Conservation (phyloP, 345 rosid genomes). For the Cardamine resedifolia region DNA sequence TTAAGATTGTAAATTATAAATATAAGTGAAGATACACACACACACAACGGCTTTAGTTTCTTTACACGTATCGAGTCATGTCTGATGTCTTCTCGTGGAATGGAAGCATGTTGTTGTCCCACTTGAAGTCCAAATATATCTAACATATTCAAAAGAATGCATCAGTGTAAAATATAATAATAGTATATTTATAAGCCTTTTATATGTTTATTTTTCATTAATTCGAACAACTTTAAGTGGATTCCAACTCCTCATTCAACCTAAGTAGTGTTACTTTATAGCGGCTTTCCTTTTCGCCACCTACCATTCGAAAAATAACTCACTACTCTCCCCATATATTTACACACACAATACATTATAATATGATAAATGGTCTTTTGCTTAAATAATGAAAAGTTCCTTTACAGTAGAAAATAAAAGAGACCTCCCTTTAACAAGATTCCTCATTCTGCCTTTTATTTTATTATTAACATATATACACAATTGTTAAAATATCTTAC, state of each 20-base stretch:
- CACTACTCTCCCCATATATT: neutral
- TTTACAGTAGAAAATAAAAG: conserved; percentile 36
- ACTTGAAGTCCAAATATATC: conserved; percentile 48
- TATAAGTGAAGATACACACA: conserved; percentile 31
- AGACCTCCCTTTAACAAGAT: conserved; percentile 60
- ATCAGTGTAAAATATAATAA: conserved; percentile 20
- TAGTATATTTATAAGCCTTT: neutral
- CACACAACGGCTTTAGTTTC: conserved; percentile 48
- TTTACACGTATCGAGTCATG: conserved; percentile 59
- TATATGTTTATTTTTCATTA: conserved; percentile 27
- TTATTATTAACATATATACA: conserved; percentile 4
- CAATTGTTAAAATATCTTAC: neutral
- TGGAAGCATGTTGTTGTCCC: conserved; percentile 62
- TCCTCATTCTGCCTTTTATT: conserved; percentile 12
- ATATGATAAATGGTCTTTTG: conserved; percentile 3
- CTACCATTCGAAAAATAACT: conserved; percentile 65
- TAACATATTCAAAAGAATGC: conserved; percentile 24
- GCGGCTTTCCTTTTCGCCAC: conserved; percentile 92
- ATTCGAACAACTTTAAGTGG: conserved; percentile 64
- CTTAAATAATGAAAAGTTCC: conserved; percentile 25
- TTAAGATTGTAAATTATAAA: conserved; percentile 1
- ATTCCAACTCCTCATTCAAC: conserved; percentile 94
- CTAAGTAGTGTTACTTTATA: conserved; percentile 47
- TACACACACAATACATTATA: conserved; percentile 6
- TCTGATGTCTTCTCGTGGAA: conserved; percentile 44